Evolutionary conservation across 2,329 filamentous ascomycete species (phyloP).

Genomic region (Ustulina deusta): DNA sequence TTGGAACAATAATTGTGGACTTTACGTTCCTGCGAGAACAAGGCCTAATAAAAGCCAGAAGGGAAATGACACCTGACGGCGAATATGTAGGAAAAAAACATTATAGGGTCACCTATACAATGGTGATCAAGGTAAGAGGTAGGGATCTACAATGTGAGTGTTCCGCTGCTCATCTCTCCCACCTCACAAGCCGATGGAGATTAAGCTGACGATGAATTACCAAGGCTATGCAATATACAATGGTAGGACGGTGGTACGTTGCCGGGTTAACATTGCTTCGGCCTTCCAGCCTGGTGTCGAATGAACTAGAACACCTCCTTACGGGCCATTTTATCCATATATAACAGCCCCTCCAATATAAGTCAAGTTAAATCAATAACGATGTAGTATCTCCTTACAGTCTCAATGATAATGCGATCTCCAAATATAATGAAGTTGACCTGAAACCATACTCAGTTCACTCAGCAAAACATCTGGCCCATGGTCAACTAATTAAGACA

Average conservation of each 20-base stretch:
- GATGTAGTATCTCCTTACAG: no score
- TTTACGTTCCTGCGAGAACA: not conserved
- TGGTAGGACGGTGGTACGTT: not conserved
- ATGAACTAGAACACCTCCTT: not conserved
- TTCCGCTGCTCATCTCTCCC: not conserved
- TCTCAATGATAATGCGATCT: no score
- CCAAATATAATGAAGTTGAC: no score
- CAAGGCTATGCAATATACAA: not conserved
- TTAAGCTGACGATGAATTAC: not conserved
- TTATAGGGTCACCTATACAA: not conserved
- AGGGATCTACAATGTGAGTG: not conserved
- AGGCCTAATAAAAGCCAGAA: not conserved
- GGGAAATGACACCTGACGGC: not conserved
- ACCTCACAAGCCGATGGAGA: not conserved
- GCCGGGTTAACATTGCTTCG: constrained; percentile 1
- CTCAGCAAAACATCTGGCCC: no score
- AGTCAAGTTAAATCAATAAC: no score
- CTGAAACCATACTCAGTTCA: no score
- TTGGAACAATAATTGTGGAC: not conserved
- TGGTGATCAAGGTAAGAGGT: not conserved
- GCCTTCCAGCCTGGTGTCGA: not conserved
- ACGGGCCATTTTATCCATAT: not conserved
- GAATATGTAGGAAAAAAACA: not conserved
- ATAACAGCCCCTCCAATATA: not conserved
- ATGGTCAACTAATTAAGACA: no score